Evolutionary conservation across 306 rosid genomes (phyloP), one percentile per base, ranked within the genome.

Genomic region (Biancaea sappan): DNA sequence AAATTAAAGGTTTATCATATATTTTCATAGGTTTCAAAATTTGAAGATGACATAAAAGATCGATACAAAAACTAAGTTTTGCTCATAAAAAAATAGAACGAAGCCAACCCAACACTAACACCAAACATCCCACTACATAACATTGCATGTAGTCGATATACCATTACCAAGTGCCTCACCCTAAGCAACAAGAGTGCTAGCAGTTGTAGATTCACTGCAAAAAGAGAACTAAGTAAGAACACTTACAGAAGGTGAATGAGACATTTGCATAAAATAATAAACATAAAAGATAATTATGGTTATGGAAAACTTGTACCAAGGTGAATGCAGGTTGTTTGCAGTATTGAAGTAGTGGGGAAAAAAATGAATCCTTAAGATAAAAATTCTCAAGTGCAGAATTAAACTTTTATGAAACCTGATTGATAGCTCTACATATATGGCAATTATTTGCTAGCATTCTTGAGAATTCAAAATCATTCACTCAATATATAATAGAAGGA

Each of bases 121-220:
- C 62, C 72, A 54, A 69, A 2, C 34, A 15, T 53, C 34, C 18
- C 8, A 62, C 69, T 26, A 82, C 76, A 82, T 10, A 3, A 37
- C 9, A 37, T 1, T 37, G 41, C 41, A 37, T 6, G 41, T 37
- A 37, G 3, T 37, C 41, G 9, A n/a, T n/a, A 37, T 37, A 37
- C 40, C 7, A 3, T 37, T 10, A 37, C 8, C 41, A 37, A 37
- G 41, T 10, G 9, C 0, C 41, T 10, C 41, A 50, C 18, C 19
- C 56, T 50, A 50, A 50, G 56, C 56, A 18, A 50, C 90, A 58
- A 86, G 87, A 38, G 90, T 86, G 82, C 90, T 86, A 75, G 90
- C 90, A 43, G 87, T 86, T 56, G 90, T 80, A 32, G 87, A 86
- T 71, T 86, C 90, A 67, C 90, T 86, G 90, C 74, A 69, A 75